These are phyloP conservation scores for Dactylellina drechsleri DNA, from an alignment of 2,329 filamentous ascomycete genomes.

Conservation along the genomic window DNA sequence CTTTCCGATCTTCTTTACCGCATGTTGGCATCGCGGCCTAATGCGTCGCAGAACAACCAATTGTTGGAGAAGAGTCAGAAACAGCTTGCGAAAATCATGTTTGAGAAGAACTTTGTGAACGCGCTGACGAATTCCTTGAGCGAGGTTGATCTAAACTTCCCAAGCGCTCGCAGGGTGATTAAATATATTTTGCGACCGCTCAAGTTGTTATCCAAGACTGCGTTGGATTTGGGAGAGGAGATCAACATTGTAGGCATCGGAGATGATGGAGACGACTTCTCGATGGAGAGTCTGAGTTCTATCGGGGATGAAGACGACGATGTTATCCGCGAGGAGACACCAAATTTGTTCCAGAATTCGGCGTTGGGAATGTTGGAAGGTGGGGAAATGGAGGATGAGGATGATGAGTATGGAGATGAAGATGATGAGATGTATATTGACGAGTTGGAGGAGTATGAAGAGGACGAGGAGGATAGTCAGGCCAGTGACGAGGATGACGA, in stretches of 20 bases:
- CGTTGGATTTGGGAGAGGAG: conserved; percentile 81
- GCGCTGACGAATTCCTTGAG: conserved; percentile 91
- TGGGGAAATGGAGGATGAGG: conserved; percentile 81
- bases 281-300: conserved; percentile 85
- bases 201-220: conserved; percentile 85
- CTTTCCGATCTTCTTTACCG: conserved; percentile 91
- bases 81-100: conserved; percentile 93
- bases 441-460: conserved; percentile 75
- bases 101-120: conserved; percentile 93
- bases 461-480: conserved; percentile 89
- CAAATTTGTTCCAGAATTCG: conserved; percentile 95
- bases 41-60: conserved; percentile 58
- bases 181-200: conserved; percentile 95
- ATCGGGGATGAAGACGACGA: conserved; percentile 69
- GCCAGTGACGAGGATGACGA: conserved; percentile 87
- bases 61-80: conserved; percentile 71
- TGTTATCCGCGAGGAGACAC: conserved; percentile 80
- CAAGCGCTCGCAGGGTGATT: conserved; percentile 89
- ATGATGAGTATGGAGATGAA: conserved; percentile 72
- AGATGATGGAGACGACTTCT: conserved; percentile 74
- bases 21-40: conserved; percentile 81
- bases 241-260: conserved; percentile 64
- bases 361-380: conserved; percentile 94
- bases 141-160: conserved; percentile 94
- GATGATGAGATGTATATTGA: conserved; percentile 94